These are phyloP conservation scores for Metschnikowia proteae DNA, from an alignment of 805 yeast species.

Conservation along the genomic window DNA sequence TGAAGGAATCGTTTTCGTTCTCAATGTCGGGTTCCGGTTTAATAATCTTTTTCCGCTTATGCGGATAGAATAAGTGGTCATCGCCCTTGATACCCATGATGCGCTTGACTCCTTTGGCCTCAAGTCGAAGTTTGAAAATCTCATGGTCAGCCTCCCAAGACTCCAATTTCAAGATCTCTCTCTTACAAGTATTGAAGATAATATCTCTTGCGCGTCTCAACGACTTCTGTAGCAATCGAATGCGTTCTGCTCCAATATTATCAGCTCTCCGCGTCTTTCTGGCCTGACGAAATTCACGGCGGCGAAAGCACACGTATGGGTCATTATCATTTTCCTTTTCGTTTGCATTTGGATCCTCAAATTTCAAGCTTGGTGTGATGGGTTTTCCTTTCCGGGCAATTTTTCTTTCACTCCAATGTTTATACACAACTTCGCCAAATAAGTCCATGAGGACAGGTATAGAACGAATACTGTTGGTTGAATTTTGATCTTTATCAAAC, in stretches of 20 bases:
- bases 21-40: constrained; percentile 37
- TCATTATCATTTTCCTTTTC: constrained; percentile 86
- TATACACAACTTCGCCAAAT: constrained; percentile 67
- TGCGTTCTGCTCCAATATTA: constrained; percentile 79
- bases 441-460: constrained; percentile 45
- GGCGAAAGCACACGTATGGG: constrained; percentile 92
- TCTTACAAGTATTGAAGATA: constrained; percentile 63
- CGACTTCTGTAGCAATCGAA: constrained; percentile 70
- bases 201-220: constrained; percentile 71
- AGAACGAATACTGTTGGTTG: constrained; percentile 36
- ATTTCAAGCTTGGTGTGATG: constrained; percentile 70
- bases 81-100: constrained; percentile 74
- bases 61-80: constrained; percentile 77
- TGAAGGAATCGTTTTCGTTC: constrained; percentile 19
- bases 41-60: constrained; percentile 58
- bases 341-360: constrained; percentile 70
- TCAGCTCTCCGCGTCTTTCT: constrained; percentile 96
- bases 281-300: constrained; percentile 92
- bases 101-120: constrained; percentile 71
- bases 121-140: constrained; percentile 69
- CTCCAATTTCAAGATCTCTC: constrained; percentile 65
- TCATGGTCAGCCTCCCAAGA: constrained; percentile 58
- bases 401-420: constrained; percentile 78
- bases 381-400: constrained; percentile 64
- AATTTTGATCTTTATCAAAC: constrained; percentile 44